Evolutionary conservation across 768 basidiomycete species (phyloP).

Genomic region (Amanita exitialis): DNA sequence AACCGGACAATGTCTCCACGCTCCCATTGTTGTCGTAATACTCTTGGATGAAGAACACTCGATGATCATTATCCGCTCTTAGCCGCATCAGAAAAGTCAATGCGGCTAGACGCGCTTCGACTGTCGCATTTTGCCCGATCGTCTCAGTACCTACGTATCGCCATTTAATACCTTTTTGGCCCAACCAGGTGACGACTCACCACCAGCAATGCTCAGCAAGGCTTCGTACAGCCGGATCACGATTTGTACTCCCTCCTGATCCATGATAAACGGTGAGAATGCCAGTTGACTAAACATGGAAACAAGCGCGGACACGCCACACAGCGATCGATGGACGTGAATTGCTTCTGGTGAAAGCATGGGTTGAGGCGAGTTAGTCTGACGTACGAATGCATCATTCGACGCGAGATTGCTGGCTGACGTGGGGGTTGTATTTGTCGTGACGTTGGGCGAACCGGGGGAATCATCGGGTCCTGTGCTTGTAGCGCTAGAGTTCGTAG

Average conservation of each 20-base stretch:
- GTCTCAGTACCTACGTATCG: neutral
- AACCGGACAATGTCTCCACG: constrained; percentile 44
- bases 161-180: neutral
- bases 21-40: constrained; percentile 50
- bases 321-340: constrained; percentile 31
- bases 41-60: constrained; percentile 56
- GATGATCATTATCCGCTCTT: constrained; percentile 84
- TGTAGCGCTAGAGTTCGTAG: neutral
- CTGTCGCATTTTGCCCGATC: neutral
- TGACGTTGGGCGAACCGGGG: neutral
- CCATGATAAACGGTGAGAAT: constrained; percentile 54
- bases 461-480: neutral
- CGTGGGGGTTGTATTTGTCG: neutral
- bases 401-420: neutral
- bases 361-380: neutral
- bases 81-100: constrained; percentile 86
- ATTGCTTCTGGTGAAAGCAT: neutral
- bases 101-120: constrained; percentile 40
- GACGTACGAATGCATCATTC: neutral
- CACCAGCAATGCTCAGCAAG: constrained; percentile 31
- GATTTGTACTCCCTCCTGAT: constrained; percentile 34
- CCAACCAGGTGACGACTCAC: neutral
- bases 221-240: constrained; percentile 42
- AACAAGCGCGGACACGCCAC: constrained; percentile 55
- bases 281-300: constrained; percentile 59